Evolutionary conservation across 257 asterid genomes (phyloP).

Genomic region (Salvia splendens): DNA sequence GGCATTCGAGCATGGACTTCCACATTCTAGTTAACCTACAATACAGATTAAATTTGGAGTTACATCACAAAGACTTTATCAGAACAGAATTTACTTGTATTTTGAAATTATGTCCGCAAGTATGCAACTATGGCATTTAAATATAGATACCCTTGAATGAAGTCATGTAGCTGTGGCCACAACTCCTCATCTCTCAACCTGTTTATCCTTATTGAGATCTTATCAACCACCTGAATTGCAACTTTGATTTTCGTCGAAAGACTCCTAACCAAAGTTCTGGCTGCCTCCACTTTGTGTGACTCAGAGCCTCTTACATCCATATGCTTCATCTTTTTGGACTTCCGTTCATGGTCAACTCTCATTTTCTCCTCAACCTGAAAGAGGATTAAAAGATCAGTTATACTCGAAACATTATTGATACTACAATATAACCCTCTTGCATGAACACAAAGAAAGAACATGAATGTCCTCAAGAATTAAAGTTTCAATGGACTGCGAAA

Average conservation of each 20-base stretch:
- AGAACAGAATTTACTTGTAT: background rate
- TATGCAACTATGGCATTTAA: background rate
- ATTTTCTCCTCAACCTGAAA: conserved; percentile 87
- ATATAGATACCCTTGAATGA: conserved; percentile 70
- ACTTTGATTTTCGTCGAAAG: conserved; percentile 85
- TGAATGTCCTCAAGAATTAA: background rate
- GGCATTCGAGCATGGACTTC: conserved; percentile 92
- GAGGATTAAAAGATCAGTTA: background rate
- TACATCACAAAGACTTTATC: background rate
- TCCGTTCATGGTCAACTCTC: conserved; percentile 78
- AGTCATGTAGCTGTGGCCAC: conserved; percentile 87
- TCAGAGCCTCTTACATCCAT: conserved; percentile 87
- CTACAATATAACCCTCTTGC: background rate
- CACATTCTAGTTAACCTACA: conserved; percentile 80
- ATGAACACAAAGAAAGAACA: background rate
- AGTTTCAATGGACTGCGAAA: background rate
- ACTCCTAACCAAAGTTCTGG: conserved; percentile 65
- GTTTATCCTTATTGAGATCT: conserved; percentile 80
- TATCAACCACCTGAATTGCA: conserved; percentile 91
- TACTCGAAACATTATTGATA: background rate
- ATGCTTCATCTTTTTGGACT: conserved; percentile 58
- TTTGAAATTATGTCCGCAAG: background rate
- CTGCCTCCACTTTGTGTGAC: conserved; percentile 68
- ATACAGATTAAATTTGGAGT: background rate
- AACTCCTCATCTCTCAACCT: conserved; percentile 82